phyloP scores from a whole-genome alignment of 257 asterid species.

The Penstemon eatonii region DNA sequence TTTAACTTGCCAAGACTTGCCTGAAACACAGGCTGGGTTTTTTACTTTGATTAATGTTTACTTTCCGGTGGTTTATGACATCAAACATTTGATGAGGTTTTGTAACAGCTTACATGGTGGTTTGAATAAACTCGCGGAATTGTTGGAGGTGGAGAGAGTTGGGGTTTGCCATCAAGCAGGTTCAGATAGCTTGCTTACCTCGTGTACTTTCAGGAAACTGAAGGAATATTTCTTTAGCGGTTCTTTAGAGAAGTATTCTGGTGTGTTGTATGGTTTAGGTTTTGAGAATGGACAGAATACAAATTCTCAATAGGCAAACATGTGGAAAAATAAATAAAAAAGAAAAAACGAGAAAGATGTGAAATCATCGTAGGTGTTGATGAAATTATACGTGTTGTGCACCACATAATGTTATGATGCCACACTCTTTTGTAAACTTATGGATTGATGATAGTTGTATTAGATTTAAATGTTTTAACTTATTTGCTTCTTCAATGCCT shows the following conservation, averaged over 20 bases:
- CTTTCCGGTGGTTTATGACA: slow-evolving; percentile 64
- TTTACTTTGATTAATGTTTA: slow-evolving; percentile 54
- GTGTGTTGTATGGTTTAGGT: slow-evolving; percentile 77
- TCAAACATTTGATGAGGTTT: slow-evolving; percentile 77
- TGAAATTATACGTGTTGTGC: too few species aligned
- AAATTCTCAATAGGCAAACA: slow-evolving; percentile 31
- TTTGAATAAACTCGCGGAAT: slow-evolving; percentile 68
- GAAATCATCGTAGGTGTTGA: background rate
- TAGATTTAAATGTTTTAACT: too few species aligned
- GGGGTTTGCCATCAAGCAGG: slow-evolving; percentile 88
- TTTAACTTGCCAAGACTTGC: slow-evolving; percentile 66
- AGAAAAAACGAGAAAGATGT: slow-evolving; percentile 20
- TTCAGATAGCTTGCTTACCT: slow-evolving; percentile 74
- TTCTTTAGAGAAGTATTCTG: slow-evolving; percentile 62
- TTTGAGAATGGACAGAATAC: slow-evolving; percentile 57
- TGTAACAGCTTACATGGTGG: slow-evolving; percentile 78
- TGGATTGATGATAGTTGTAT: too few species aligned
- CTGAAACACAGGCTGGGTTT: slow-evolving; percentile 56
- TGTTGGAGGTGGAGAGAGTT: slow-evolving; percentile 72
- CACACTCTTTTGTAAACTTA: too few species aligned
- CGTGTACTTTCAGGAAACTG: slow-evolving; percentile 65
- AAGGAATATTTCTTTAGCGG: slow-evolving; percentile 67
- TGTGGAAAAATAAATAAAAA: slow-evolving; percentile 1
- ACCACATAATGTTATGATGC: too few species aligned
- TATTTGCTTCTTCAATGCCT: too few species aligned